phyloP scores from a whole-genome alignment of 768 basidiomycete species.

The Pleurotus pulmonarius region DNA sequence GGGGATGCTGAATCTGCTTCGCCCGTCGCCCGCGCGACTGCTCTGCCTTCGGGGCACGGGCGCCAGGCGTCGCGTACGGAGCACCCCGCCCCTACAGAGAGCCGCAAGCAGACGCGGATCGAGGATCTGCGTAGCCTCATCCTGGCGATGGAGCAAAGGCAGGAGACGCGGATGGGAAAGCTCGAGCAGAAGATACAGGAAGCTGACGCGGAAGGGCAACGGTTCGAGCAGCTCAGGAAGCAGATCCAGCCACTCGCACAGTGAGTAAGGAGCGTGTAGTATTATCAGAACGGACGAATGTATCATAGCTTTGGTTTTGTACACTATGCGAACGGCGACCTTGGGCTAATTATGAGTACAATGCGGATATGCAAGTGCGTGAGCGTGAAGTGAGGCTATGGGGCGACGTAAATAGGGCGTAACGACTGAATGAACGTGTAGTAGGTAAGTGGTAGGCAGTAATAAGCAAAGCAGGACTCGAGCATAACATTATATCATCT shows the following conservation, averaged over 20 bases:
- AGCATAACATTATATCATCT: conserved; percentile 24
- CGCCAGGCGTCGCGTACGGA: conserved; percentile 11
- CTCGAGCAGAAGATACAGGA: conserved; percentile 54
- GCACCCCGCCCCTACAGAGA: conserved; percentile 16
- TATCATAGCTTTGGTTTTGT: not conserved
- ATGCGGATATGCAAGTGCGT: not conserved
- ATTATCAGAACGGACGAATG: not conserved
- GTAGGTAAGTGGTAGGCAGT: no score
- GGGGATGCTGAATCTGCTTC: conserved; percentile 26
- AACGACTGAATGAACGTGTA: no score
- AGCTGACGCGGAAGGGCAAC: conserved; percentile 56
- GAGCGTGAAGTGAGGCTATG: no score
- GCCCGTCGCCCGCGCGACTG: conserved; percentile 21
- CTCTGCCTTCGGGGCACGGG: conserved; percentile 17
- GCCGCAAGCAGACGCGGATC: conserved; percentile 53
- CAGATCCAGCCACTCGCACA: conserved; percentile 20
- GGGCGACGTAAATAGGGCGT: no score
- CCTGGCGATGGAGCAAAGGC: conserved; percentile 72
- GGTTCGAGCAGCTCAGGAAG: conserved; percentile 47
- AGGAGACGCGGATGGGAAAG: conserved; percentile 60
- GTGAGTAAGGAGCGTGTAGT: not conserved
- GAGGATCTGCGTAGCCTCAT: conserved; percentile 68
- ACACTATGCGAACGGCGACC: not conserved
- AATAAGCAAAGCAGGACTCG: not conserved
- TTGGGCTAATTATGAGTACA: not conserved